phyloP scores from a whole-genome alignment of 371 early-diverging fungal genomes.

The Conidiobolus incongruus region DNA sequence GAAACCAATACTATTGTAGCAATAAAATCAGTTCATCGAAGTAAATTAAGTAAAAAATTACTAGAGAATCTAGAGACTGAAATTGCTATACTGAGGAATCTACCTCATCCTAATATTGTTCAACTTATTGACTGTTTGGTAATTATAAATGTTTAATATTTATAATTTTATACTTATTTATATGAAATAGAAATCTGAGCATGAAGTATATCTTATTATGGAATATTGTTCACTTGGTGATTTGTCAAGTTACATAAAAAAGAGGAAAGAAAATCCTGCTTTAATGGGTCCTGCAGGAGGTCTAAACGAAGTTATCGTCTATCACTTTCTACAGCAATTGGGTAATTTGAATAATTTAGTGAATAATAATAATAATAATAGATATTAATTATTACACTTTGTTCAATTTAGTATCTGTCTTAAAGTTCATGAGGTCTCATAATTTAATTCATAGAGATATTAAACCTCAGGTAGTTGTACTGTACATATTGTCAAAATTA shows the following conservation, averaged over 20 bases:
- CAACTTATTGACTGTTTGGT: conserved; percentile 58
- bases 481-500: no score
- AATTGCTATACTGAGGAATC: conserved; percentile 66
- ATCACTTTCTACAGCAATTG: conserved; percentile 66
- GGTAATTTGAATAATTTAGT: no score
- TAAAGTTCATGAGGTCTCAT: conserved; percentile 60
- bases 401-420: conserved; percentile 22
- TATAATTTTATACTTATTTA: no score
- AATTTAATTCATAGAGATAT: conserved; percentile 90
- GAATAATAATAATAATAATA: no score
- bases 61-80: conserved; percentile 81
- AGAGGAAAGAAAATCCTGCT: conserved; percentile 21
- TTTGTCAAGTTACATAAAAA: conserved; percentile 66
- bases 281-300: conserved; percentile 32
- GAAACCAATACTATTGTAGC: conserved; percentile 43
- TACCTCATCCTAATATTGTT: conserved; percentile 69
- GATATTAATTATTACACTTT: no score
- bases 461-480: conserved; percentile 65
- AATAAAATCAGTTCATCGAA: conserved; percentile 64
- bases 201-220: conserved; percentile 82
- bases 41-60: conserved; percentile 69
- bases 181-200: conserved; percentile 47
- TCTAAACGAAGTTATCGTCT: conserved; percentile 45
- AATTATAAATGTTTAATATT: conserved; percentile 5
- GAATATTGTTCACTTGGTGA: conserved; percentile 86